A percentile compares a stretch with the other conserved stretches of the same genome.
Evolutionary conservation across 2,329 filamentous ascomycete genomes (phyloP).

Genomic region (Fusarium euwallaceae): DNA sequence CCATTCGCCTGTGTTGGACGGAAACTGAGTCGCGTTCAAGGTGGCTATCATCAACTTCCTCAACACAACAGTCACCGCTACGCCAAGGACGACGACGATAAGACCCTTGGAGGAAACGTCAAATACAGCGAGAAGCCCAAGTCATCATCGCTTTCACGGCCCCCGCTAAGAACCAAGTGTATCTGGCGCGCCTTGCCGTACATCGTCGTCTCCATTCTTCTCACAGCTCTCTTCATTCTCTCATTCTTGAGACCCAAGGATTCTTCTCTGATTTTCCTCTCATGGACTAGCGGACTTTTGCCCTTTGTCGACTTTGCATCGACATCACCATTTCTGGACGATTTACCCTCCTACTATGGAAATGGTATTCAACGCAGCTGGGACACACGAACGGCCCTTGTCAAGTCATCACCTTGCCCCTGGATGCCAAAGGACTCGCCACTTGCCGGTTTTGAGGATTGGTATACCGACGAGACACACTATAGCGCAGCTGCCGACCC

Average conservation of each 20-base stretch:
- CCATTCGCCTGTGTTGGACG: constrained; percentile 37
- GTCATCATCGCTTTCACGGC: not conserved
- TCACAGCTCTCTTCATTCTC: constrained; percentile 45
- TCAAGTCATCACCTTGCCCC: constrained; percentile 29
- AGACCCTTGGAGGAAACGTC: not conserved
- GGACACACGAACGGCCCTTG: constrained; percentile 48
- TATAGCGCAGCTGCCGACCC: constrained; percentile 56
- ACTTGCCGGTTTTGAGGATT: constrained; percentile 45
- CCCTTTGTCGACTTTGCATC: constrained; percentile 52
- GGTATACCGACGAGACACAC: constrained; percentile 43
- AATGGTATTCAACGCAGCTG: constrained; percentile 45
- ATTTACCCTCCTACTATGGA: constrained; percentile 41
- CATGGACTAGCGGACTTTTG: constrained; percentile 51
- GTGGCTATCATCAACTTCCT: constrained; percentile 20
- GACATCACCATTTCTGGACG: constrained; percentile 47
- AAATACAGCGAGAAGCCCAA: constrained; percentile 32
- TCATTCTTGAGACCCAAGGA: constrained; percentile 49
- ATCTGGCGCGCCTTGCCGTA: constrained; percentile 32
- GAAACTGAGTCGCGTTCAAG: constrained; percentile 11
- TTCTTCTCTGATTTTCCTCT: constrained; percentile 51
- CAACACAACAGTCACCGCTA: constrained; percentile 17
- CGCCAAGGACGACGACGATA: constrained; percentile 13
- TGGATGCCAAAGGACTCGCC: constrained; percentile 43
- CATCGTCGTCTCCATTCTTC: constrained; percentile 39
- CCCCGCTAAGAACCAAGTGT: not conserved